These are phyloP conservation scores for Infundibulicybe gibba DNA, from an alignment of 768 basidiomycete genomes.

Conservation along the genomic window DNA sequence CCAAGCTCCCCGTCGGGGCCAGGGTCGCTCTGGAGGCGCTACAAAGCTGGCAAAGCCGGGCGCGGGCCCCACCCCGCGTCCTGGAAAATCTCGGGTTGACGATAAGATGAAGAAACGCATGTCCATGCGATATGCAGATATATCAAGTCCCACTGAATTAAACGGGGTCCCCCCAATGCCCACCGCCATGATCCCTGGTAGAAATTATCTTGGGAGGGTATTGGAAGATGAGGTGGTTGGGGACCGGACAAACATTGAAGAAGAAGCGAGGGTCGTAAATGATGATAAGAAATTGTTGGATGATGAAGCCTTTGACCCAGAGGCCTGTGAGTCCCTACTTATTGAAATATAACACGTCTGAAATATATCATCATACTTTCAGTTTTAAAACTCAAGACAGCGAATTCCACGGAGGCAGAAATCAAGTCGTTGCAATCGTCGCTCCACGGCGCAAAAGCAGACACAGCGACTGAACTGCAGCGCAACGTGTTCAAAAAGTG, in stretches of 20 bases:
- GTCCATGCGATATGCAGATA: conserved; percentile 91
- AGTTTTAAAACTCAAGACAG: conserved; percentile 82
- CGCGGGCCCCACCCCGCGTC: neutral
- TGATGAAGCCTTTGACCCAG: conserved; percentile 81
- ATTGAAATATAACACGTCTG: conserved; percentile 8
- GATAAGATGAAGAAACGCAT: conserved; percentile 97
- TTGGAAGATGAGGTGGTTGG: conserved; percentile 32
- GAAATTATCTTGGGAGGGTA: conserved; percentile 12
- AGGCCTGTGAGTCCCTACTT: conserved; percentile 63
- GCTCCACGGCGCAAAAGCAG: conserved; percentile 63
- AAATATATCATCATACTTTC: conserved; percentile 5
- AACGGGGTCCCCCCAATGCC: conserved; percentile 53
- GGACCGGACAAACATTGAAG: conserved; percentile 40
- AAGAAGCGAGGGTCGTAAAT: conserved; percentile 38
- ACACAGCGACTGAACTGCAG: conserved; percentile 79
- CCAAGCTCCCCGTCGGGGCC: conserved; percentile 33
- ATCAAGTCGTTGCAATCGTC: conserved; percentile 75
- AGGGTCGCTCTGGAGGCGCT: conserved; percentile 7
- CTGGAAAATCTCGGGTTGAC: conserved; percentile 56
- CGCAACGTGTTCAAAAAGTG: conserved; percentile 94
- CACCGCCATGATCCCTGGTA: conserved; percentile 30
- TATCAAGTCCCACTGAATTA: conserved; percentile 64
- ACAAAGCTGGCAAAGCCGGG: conserved; percentile 28
- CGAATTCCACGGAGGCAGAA: conserved; percentile 87
- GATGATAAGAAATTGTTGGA: conserved; percentile 68